Conservation (phyloP, 306 rosid species). For the Trichosanthes cucumerina region DNA sequence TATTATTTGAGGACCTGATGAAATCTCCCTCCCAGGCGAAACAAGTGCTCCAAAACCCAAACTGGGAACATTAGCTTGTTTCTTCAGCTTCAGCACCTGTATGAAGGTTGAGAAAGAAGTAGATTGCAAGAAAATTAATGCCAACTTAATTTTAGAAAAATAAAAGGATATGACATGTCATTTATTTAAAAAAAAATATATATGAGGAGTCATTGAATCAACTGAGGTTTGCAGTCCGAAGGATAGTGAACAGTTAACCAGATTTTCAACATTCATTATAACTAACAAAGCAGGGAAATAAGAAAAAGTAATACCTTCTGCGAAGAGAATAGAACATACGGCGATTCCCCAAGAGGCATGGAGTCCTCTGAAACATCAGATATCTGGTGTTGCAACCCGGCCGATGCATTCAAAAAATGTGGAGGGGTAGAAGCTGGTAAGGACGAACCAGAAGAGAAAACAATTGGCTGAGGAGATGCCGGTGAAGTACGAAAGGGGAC, state of each 20-base stretch:
- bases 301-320: conserved; percentile 47
- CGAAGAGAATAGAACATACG: conserved; percentile 76
- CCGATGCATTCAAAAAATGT: conserved; percentile 42
- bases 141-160: not conserved
- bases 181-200: not conserved
- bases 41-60: conserved; percentile 96
- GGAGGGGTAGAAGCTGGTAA: conserved; percentile 58
- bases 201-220: not conserved
- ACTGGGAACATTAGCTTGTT: conserved; percentile 86
- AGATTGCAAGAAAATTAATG: not conserved
- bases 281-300: not conserved
- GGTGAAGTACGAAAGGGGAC: conserved; percentile 90
- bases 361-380: conserved; percentile 40
- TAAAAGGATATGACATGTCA: not conserved
- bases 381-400: conserved; percentile 44
- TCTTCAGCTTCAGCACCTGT: conserved; percentile 80
- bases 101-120: conserved; percentile 8
- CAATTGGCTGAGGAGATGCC: conserved; percentile 85
- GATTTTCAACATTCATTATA: not conserved
- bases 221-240: not conserved
- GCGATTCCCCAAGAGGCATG: conserved; percentile 39
- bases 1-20: conserved; percentile 65
- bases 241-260: not conserved
- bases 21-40: conserved; percentile 81
- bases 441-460: conserved; percentile 53